Percentiles rank a stretch among this genome's conserved stretches.
Conservation (phyloP, 192 early-diverging fungal genomes). For the Oehlia diaphana region DNA sequence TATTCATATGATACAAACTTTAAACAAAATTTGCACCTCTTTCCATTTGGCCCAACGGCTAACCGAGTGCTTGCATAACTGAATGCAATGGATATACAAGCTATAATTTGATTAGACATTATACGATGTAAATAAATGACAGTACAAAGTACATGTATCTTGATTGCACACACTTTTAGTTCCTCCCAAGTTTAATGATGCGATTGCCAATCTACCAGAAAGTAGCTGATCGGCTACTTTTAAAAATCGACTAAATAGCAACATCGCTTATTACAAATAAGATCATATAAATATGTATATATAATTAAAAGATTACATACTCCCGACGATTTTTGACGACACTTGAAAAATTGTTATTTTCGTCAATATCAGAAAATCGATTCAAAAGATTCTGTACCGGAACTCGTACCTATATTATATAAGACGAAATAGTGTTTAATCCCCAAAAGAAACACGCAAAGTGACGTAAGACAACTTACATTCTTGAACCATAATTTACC, state of each 20-base stretch:
- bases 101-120: slow-evolving; percentile 3
- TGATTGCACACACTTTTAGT: slow-evolving; percentile 55
- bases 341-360: slow-evolving; percentile 52
- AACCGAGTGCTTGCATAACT: slow-evolving; percentile 68
- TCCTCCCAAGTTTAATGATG: slow-evolving; percentile 64
- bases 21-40: slow-evolving; percentile 36
- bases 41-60: slow-evolving; percentile 75
- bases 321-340: slow-evolving; percentile 48
- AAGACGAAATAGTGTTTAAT: neutral
- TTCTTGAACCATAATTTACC: slow-evolving; percentile 52
- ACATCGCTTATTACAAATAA: neutral
- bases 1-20: neutral
- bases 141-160: neutral
- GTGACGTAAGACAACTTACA: neutral
- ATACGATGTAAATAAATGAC: neutral
- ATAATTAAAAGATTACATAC: slow-evolving; percentile 20
- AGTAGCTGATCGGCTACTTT: slow-evolving; percentile 77
- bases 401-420: slow-evolving; percentile 36
- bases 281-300: neutral
- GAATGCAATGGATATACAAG: slow-evolving; percentile 63
- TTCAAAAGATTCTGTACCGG: slow-evolving; percentile 66
- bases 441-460: neutral
- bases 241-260: slow-evolving; percentile 60
- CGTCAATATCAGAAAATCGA: slow-evolving; percentile 53
- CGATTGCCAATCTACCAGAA: slow-evolving; percentile 70